phyloP scores from a whole-genome alignment of 306 rosid species.

The Inga oerstediana region DNA sequence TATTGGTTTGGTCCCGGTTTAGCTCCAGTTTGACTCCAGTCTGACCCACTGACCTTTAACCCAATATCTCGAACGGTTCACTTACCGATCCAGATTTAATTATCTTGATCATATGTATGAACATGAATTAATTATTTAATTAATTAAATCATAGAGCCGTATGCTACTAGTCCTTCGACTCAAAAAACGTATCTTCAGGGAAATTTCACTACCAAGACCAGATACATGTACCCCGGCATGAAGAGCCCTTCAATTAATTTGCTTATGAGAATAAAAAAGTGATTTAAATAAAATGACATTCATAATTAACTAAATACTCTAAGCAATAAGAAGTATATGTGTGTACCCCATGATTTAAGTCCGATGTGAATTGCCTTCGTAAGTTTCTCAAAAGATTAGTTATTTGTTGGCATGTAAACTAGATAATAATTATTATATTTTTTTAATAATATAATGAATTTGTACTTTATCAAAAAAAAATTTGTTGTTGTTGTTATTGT shows the following conservation, averaged over 20 bases:
- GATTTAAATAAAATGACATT: not conserved
- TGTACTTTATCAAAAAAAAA: too few relatives aligned
- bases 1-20: too few relatives aligned
- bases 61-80: too few relatives aligned
- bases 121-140: not conserved
- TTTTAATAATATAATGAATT: too few relatives aligned
- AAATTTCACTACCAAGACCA: not conserved
- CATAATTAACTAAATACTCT: not conserved
- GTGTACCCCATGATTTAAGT: conserved; percentile 17
- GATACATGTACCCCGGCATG: not conserved
- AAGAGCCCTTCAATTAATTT: not conserved
- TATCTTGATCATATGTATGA: not conserved
- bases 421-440: too few relatives aligned
- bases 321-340: not conserved
- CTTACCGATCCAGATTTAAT: too few relatives aligned
- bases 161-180: not conserved
- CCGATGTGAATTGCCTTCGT: not conserved
- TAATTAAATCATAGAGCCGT: not conserved
- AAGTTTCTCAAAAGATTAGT: too few relatives aligned
- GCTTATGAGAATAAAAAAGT: not conserved
- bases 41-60: too few relatives aligned
- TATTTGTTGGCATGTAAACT: too few relatives aligned
- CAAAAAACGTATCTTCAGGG: not conserved
- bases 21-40: too few relatives aligned
- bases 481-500: too few relatives aligned